Conservation (phyloP, 768 basidiomycete species). For the Russula sp. region DNA sequence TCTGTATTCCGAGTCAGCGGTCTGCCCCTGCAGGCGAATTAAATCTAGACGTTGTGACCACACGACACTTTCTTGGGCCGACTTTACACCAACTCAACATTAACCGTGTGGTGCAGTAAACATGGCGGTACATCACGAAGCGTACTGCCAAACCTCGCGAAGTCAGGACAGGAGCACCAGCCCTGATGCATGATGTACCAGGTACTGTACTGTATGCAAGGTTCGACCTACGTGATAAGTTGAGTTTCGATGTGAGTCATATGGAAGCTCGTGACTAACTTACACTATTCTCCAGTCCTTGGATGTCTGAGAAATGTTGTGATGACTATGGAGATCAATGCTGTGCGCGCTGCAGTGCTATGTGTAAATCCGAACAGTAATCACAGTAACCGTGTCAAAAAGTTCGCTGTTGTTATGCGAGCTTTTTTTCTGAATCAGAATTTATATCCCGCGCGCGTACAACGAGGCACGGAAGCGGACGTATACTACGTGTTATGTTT, state of each 20-base stretch:
- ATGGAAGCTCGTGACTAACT: too few relatives aligned
- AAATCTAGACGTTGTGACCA: slow-evolving; percentile 85
- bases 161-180: slow-evolving; percentile 26
- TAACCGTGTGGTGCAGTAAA: slow-evolving; percentile 79
- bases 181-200: slow-evolving; percentile 48
- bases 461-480: too few relatives aligned
- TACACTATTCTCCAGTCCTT: too few relatives aligned
- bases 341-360: too few relatives aligned
- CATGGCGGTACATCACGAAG: slow-evolving; percentile 66
- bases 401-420: too few relatives aligned
- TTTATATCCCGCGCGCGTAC: too few relatives aligned
- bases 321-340: too few relatives aligned
- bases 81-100: slow-evolving; percentile 86
- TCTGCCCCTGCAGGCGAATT: slow-evolving; percentile 80
- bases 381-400: too few relatives aligned
- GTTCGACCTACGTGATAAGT: slow-evolving; percentile 32
- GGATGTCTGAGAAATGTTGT: too few relatives aligned
- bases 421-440: too few relatives aligned
- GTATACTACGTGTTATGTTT: too few relatives aligned
- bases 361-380: too few relatives aligned
- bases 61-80: slow-evolving; percentile 76
- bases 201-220: slow-evolving; percentile 48
- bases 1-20: slow-evolving; percentile 68
- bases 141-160: slow-evolving; percentile 44
- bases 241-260: slow-evolving; percentile 43